Conservation (phyloP, 768 basidiomycete species). For the Tylopilus rubrobrunneus region DNA sequence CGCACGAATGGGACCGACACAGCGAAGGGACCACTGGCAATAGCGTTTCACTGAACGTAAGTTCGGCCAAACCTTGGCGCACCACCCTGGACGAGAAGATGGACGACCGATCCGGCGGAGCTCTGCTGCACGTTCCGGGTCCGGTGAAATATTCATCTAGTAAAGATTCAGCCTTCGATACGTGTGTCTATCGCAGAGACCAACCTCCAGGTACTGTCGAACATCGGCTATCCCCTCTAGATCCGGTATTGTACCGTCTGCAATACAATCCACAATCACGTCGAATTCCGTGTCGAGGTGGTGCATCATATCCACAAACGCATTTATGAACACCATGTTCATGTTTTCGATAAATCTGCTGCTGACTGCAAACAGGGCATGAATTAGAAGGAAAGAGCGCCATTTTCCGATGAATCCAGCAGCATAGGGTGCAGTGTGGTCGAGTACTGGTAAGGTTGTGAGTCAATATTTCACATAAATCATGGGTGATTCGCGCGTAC, state of each 20-base stretch:
- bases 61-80: constrained; percentile 11
- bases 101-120: constrained; percentile 12
- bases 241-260: background rate
- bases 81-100: constrained; percentile 15
- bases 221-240: background rate
- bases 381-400: constrained; percentile 13
- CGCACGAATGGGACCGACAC: constrained; percentile 8
- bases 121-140: constrained; percentile 8
- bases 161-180: background rate
- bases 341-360: constrained; percentile 6
- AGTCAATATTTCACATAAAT: background rate
- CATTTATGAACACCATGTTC: background rate
- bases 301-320: background rate
- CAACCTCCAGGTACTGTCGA: constrained; percentile 3
- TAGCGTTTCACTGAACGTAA: constrained; percentile 6
- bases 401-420: constrained; percentile 6
- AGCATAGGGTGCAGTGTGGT: constrained; percentile 7
- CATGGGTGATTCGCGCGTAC: background rate
- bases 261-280: background rate
- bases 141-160: constrained; percentile 5
- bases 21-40: constrained; percentile 14
- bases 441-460: background rate
- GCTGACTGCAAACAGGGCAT: constrained; percentile 5
- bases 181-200: background rate
- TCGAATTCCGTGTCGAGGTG: background rate